phyloP scores from a whole-genome alignment of 2,329 filamentous ascomycete genomes.

The Beauveria asiatica region DNA sequence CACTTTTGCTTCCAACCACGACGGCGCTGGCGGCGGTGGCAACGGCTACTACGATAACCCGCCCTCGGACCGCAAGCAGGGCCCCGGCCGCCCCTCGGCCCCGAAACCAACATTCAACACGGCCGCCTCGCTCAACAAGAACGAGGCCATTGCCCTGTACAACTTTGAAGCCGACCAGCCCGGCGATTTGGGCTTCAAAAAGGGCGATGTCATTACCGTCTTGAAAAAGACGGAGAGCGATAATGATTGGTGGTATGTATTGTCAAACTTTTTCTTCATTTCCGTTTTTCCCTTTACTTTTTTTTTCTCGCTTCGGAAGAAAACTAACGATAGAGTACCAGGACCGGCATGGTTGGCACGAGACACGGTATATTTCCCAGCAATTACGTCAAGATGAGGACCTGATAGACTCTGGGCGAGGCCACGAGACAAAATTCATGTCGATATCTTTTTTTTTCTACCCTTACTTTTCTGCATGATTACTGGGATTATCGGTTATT shows the following conservation, averaged over 20 bases:
- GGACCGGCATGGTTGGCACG: constrained; percentile 82
- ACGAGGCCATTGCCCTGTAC: constrained; percentile 85
- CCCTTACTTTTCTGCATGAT: neutral
- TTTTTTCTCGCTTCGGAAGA: neutral
- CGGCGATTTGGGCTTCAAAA: constrained; percentile 91
- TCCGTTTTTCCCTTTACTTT: neutral
- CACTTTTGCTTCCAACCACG: constrained; percentile 36
- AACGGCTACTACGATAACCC: constrained; percentile 47
- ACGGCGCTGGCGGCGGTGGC: constrained; percentile 39
- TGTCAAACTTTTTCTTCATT: neutral
- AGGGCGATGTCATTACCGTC: constrained; percentile 92
- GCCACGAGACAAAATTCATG: neutral
- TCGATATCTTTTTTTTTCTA: neutral
- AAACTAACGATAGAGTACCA: constrained; percentile 22
- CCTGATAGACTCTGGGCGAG: neutral
- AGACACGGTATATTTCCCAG: constrained; percentile 90
- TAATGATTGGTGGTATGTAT: constrained; percentile 82
- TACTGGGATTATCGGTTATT: neutral
- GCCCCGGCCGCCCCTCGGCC: constrained; percentile 71
- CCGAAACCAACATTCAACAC: constrained; percentile 79
- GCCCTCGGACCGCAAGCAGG: constrained; percentile 35
- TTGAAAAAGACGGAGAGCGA: constrained; percentile 89
- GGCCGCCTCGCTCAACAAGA: constrained; percentile 48
- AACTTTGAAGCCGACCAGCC: constrained; percentile 92
- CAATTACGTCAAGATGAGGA: constrained; percentile 58